phyloP scores from a whole-genome alignment of 2,329 filamentous ascomycete genomes.

The Aspergillus oerlinghausenensis region DNA sequence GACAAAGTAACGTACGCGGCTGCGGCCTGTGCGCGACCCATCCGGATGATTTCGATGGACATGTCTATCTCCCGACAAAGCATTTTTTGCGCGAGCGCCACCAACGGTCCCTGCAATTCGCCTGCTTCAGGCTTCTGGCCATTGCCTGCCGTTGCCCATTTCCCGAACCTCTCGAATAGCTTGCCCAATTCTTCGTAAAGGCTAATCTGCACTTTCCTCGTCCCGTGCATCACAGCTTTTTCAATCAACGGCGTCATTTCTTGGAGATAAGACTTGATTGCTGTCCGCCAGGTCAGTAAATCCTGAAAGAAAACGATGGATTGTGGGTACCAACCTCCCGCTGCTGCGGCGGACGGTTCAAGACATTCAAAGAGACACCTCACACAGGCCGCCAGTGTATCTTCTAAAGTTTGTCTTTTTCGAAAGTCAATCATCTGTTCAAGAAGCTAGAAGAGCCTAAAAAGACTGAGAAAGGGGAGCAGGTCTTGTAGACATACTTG shows the following conservation, averaged over 20 bases:
- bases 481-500: conserved; percentile 17
- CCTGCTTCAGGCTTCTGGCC: conserved; percentile 15
- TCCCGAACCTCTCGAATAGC: conserved; percentile 28
- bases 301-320: conserved; percentile 2
- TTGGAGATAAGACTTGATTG: conserved; percentile 26
- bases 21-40: conserved; percentile 34
- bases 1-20: conserved; percentile 29
- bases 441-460: not conserved
- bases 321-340: conserved; percentile 20
- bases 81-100: conserved; percentile 24
- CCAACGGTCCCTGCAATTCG: conserved; percentile 23
- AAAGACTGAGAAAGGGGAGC: not conserved
- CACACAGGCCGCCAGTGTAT: conserved; percentile 37
- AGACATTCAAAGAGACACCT: conserved; percentile 37
- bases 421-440: conserved; percentile 1
- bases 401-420: conserved; percentile 22
- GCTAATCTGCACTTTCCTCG: conserved; percentile 30
- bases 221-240: conserved; percentile 28
- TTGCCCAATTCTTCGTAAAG: conserved; percentile 33
- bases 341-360: conserved; percentile 23
- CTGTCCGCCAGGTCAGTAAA: conserved; percentile 27
- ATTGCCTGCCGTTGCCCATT: conserved; percentile 15
- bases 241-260: conserved; percentile 26
- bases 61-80: conserved; percentile 31
- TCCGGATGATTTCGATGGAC: conserved; percentile 34